Base-by-base conservation (phyloP, 1,139 yeast genomes). In the Tardiomyces depauwii region DNA sequence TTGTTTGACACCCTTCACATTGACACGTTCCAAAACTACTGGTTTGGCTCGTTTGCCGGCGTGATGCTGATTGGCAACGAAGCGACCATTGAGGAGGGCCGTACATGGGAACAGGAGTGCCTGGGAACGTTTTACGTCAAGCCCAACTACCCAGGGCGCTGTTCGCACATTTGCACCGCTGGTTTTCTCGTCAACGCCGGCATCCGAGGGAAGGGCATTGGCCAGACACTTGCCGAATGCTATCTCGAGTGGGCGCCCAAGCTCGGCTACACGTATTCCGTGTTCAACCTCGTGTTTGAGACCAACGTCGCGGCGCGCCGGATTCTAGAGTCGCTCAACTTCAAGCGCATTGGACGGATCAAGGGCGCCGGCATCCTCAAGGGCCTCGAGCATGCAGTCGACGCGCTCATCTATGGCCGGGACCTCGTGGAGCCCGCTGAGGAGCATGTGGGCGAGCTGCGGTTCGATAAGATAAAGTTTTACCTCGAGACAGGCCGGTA, bases 111-210 rank as follows among this genome's bases (percentile, higher is more conserved):
- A 54, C 82, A 85, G 59, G 87, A 83, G 63, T 86, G 96, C 61
- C 68, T 91, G 49, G 97, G 96, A 0, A 74, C 87, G 1, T 88
- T 88, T 59, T 79, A 75, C 59, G 73, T 89, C 49, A 84, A 84
- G 55, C 94, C 96, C 4, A 85, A 87, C 57, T 91, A 82, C 59
- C 95, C 96, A 0, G 97, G 97, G 1, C 70, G 97, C 43, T 82
- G 94, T 43, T 78, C 94, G 0, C 97, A 89, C 62, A 82, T 91
- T n/a, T 88, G 95, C 56, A 86, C 95, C 0, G 95, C 87, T 2
- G 83, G 82, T 30, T 85, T 91, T 54, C 67, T 91, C 45, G 97
- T 91, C 2, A 87, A 88, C 63, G 93, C 95, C 1, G 95, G 95
- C 51, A 85, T 85, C 52, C 68, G 98, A 55, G 91, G 93, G n/a